A percentile compares a stretch with the other conserved stretches of the same genome.
Evolutionary conservation across 257 asterid genomes (phyloP).

Genomic region (Nicotiana obtusifolia): DNA sequence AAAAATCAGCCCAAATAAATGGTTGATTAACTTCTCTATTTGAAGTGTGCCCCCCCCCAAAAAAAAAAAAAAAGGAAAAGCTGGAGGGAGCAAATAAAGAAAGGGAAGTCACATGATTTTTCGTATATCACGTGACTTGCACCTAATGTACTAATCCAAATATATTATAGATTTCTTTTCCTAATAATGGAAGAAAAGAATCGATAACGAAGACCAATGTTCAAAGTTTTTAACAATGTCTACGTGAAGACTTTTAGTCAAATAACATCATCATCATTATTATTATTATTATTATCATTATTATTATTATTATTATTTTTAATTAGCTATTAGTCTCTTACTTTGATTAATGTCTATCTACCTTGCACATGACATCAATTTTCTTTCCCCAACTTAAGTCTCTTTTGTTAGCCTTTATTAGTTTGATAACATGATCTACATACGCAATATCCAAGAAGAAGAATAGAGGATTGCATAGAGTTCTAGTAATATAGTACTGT

Average conservation of each 20-base stretch:
- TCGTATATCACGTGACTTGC: not conserved
- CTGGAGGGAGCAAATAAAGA: not conserved
- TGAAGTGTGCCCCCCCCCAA: not conserved
- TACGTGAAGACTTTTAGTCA: not conserved
- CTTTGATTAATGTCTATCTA: slow-evolving; percentile 1
- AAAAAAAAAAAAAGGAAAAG: not conserved
- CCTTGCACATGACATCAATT: not conserved
- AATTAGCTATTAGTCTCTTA: not conserved
- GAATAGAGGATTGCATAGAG: not conserved
- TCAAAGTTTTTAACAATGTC: not conserved
- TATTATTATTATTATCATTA: no score
- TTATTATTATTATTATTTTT: no score
- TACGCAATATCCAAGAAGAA: not conserved
- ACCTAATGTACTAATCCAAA: not conserved
- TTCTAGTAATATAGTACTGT: not conserved
- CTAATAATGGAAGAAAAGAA: slow-evolving; percentile 8
- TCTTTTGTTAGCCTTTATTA: not conserved
- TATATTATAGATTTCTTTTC: not conserved
- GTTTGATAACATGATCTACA: not conserved
- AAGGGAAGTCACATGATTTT: not conserved
- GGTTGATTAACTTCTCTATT: no score
- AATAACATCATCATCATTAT: not conserved
- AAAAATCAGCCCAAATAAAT: not conserved
- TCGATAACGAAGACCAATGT: not conserved
- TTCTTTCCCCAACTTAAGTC: not conserved